phyloP scores from a whole-genome alignment of 2,329 filamentous ascomycete species.

The Talaromyces piceae region DNA sequence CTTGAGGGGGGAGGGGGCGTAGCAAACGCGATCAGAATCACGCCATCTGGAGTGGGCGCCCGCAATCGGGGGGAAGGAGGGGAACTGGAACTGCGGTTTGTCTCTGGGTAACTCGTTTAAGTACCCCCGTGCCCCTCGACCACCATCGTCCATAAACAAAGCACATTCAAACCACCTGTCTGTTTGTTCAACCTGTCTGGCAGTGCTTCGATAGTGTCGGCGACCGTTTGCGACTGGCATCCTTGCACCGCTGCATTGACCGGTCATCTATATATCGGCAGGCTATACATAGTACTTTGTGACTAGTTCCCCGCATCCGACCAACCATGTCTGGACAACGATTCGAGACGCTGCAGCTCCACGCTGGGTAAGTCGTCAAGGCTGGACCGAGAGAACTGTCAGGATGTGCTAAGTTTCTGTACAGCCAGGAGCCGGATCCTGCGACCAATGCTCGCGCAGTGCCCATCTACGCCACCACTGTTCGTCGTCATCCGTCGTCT shows the following conservation, averaged over 20 bases:
- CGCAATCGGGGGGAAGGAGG: not conserved
- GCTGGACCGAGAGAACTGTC: not conserved
- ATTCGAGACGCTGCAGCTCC: conserved; percentile 81
- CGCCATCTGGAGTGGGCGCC: not conserved
- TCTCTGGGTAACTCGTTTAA: not conserved
- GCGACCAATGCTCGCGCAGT: conserved; percentile 82
- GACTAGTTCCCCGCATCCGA: not conserved
- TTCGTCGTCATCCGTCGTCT: conserved; percentile 22
- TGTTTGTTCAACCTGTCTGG: too few relatives aligned
- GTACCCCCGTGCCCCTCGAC: not conserved
- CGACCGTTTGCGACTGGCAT: not conserved
- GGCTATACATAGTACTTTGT: too few relatives aligned
- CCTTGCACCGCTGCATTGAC: not conserved
- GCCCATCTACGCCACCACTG: conserved; percentile 91
- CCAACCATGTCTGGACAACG: conserved; percentile 37
- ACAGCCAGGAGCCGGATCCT: conserved; percentile 70
- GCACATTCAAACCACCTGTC: too few relatives aligned
- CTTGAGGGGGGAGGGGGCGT: not conserved
- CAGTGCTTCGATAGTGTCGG: not conserved
- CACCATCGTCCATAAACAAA: not conserved
- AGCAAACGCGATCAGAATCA: not conserved
- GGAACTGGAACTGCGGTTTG: too few relatives aligned
- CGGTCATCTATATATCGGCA: too few relatives aligned
- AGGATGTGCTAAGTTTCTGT: too few relatives aligned
- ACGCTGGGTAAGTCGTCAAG: conserved; percentile 57